Conservation (phyloP, 2,329 filamentous ascomycete genomes). For the Fusarium floridanum region DNA sequence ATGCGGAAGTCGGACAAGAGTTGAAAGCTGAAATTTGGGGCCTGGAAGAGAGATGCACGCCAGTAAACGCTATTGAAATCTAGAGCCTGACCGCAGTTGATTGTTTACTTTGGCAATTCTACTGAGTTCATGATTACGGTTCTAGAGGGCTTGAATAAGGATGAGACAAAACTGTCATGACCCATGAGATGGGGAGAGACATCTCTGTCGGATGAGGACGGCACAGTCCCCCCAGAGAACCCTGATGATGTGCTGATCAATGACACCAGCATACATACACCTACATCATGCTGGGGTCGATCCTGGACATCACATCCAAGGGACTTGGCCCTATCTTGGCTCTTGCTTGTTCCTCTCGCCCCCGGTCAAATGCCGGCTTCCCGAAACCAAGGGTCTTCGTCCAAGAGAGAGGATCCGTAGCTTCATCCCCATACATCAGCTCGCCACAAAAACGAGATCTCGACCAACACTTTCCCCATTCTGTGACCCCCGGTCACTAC, state of each 20-base stretch:
- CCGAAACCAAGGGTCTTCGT: background rate
- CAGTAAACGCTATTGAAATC: constrained; percentile 3
- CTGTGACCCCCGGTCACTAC: background rate
- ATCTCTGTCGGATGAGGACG: background rate
- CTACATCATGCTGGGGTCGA: background rate
- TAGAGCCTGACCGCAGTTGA: background rate
- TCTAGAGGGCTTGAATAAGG: background rate
- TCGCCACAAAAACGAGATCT: constrained; percentile 2
- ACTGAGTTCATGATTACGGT: background rate
- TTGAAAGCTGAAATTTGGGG: background rate
- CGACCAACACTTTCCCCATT: background rate
- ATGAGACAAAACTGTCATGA: background rate
- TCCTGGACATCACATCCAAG: background rate
- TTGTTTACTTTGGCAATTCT: background rate
- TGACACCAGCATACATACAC: background rate
- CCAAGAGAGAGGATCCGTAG: background rate
- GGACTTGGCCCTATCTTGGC: background rate
- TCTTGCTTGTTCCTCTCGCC: background rate
- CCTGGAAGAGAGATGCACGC: background rate
- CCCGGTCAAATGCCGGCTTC: background rate
- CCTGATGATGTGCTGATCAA: background rate
- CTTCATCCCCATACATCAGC: background rate
- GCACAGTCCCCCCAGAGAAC: background rate
- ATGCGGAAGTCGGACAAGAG: background rate
- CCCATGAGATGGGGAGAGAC: background rate